Base-by-base conservation (phyloP, 2,329 filamentous ascomycete species). In the Aspergillus nomiae region DNA sequence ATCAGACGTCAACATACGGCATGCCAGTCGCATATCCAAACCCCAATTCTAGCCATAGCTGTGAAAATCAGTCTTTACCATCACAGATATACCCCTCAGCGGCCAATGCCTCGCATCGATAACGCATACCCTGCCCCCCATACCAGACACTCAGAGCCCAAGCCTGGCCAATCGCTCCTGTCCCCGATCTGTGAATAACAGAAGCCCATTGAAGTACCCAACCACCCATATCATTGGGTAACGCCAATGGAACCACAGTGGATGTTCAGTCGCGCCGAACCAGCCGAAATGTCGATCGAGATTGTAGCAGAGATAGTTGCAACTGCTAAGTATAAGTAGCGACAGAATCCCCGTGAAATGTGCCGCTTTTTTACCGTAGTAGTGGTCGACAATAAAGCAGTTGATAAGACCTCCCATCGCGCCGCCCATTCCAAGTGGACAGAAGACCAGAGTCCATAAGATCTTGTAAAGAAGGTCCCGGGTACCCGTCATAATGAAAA, bases 301-400 rank as follows among this genome's bases (percentile, higher is more conserved):
- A 16, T 32, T 63, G 26, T 61, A 65, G 28, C 61, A 65, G 8
- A 65, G 61, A 58, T 67, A 66, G 32, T 67, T 67, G 26, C 64
- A 66, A 8, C 50, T 41, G 12, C 63, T 59, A 11, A 67, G 59
- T 10, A 67, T 28, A 30, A 67, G 19, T 7, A 67, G 56, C 3
- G 64, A 43, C 21, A 67, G 32, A 1, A 66, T 56, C 0, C 24
- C 63, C 0, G 65, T 67, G 28, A 67, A 67, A 34, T 62, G 61
- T 16, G 57, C 65, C 1, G 64, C 65, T 34, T 63, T 66, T 36
- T 63, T 61, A 1, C 63, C 65, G 14, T 67, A 66, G 59, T 64
- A 56, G 16, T 64, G 57, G 34, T 67, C 65, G 6, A 68, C 66
- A 19, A 68, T 55, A 32, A 68, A 67, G 55, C 4, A 58, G 36